phyloP scores from a whole-genome alignment of 2,329 filamentous ascomycete species.

The Aspergillus transmontanensis region DNA sequence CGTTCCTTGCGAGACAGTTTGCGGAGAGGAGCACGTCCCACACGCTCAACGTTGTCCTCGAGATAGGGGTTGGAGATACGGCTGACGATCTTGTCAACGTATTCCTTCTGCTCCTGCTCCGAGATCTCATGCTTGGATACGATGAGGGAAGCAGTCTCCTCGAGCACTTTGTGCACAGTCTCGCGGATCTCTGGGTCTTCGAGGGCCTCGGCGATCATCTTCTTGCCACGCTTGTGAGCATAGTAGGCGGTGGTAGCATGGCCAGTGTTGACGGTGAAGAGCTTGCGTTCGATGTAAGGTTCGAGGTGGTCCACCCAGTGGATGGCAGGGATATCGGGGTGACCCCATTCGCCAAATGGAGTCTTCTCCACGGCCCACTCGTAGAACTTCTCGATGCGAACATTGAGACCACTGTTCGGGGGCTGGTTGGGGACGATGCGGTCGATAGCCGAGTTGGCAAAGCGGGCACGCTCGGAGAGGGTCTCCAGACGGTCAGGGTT shows the following conservation, averaged over 20 bases:
- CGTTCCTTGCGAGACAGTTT: constrained; percentile 95
- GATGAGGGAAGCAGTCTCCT: constrained; percentile 85
- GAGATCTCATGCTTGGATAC: constrained; percentile 82
- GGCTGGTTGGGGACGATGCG: constrained; percentile 95
- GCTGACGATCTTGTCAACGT: constrained; percentile 88
- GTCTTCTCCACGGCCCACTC: constrained; percentile 95
- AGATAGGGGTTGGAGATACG: constrained; percentile 93
- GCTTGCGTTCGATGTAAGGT: constrained; percentile 98
- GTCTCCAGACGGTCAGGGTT: constrained; percentile 65
- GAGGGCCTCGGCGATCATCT: constrained; percentile 86
- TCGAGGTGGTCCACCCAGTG: constrained; percentile 90
- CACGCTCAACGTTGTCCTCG: constrained; percentile 90
- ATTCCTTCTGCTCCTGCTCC: constrained; percentile 74
- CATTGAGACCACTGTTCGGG: constrained; percentile 76
- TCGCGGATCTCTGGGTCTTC: constrained; percentile 76
- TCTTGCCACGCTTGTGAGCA: constrained; percentile 82
- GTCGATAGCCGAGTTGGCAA: constrained; percentile 98
- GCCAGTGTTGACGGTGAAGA: constrained; percentile 98
- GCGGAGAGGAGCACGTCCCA: constrained; percentile 89
- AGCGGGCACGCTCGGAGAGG: constrained; percentile 75
- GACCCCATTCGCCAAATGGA: constrained; percentile 72
- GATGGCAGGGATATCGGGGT: constrained; percentile 80
- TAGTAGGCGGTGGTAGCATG: constrained; percentile 97
- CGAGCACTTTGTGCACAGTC: constrained; percentile 76
- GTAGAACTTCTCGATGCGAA: constrained; percentile 97